Base-by-base conservation (phyloP, 768 basidiomycete genomes). In the Rhizopogon sp. region DNA sequence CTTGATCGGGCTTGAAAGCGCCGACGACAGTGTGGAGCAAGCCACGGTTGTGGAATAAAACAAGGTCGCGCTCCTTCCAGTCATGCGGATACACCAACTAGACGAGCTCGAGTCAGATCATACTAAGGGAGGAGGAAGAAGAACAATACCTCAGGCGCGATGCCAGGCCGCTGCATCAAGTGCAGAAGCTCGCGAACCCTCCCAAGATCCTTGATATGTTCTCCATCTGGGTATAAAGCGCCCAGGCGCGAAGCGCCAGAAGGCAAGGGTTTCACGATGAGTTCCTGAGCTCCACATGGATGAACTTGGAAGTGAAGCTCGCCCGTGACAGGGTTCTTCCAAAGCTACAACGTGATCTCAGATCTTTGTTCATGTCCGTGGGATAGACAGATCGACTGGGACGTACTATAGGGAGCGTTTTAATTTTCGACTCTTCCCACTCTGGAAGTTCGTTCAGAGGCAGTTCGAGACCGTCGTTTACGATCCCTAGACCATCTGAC, bases 281-380 rank as follows among this genome's bases (percentile, higher is more conserved):
- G 77, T 60, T 88, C 83, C 39, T 75, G 70, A 1, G 70, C 83
- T 31, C 84, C 92, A 61, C 87, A 90, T 4, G 90, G 93, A 66
- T 96, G 94, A 4, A 96, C 93, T 66, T 98, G 83, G 73, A 95
- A 85, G 66, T 95, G 90, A 20, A 98, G 78, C 2, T 75, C 74
- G 25, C 85, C 84, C 11, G 93, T 96, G 7, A 83, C 81, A 1
- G 93, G 91, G 70, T 95, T 96, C 77, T 95, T 95, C 94, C 94
- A 96, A 6, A 87, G 67, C 87, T 93, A 31, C 40, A 10, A 11
- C 52, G 14, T 45, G 31, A 31, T 53, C 25, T 47, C 37, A 61
- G 28, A 54, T 50, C 31, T n/a, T 42, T 17, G 14, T 17, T 43
- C 11, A 40, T 54, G 29, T 31, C 49, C 20, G 37, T 17, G 39